phyloP scores from a whole-genome alignment of 306 rosid species.

The Lathyrus sativus region DNA sequence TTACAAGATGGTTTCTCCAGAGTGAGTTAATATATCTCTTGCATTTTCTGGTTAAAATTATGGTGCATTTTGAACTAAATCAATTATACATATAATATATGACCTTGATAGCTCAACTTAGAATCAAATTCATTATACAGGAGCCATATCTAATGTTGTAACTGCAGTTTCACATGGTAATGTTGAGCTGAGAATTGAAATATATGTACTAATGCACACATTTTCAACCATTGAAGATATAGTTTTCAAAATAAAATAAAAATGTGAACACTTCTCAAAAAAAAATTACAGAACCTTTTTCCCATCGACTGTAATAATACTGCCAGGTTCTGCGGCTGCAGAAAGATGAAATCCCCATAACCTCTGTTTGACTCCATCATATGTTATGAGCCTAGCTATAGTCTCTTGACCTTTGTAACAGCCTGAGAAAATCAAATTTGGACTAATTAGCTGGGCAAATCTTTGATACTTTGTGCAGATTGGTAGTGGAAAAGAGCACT shows the following conservation, averaged over 20 bases:
- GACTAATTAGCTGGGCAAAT: constrained; percentile 29
- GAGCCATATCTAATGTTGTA: too few species aligned
- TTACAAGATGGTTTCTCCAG: background rate
- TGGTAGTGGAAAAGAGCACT: constrained; percentile 27
- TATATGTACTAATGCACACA: background rate
- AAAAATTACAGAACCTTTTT: constrained; percentile 55
- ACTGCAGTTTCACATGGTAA: background rate
- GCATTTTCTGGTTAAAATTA: background rate
- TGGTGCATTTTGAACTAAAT: background rate
- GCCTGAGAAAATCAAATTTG: constrained; percentile 55
- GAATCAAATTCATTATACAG: too few species aligned
- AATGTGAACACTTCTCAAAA: constrained; percentile 2
- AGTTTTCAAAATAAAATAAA: background rate
- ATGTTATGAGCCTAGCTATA: constrained; percentile 84
- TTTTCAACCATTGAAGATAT: constrained; percentile 9
- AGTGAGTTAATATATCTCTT: background rate
- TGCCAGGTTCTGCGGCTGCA: constrained; percentile 78
- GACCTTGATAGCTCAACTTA: too few species aligned
- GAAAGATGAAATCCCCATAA: constrained; percentile 88
- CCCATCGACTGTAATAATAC: constrained; percentile 65
- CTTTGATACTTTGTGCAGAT: constrained; percentile 27
- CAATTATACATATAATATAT: background rate
- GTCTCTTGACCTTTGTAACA: constrained; percentile 99
- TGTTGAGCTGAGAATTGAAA: constrained; percentile 16
- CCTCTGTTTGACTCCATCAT: constrained; percentile 89